Conservation (phyloP, 495 filamentous ascomycete species). For the Oidiodendron maius region DNA sequence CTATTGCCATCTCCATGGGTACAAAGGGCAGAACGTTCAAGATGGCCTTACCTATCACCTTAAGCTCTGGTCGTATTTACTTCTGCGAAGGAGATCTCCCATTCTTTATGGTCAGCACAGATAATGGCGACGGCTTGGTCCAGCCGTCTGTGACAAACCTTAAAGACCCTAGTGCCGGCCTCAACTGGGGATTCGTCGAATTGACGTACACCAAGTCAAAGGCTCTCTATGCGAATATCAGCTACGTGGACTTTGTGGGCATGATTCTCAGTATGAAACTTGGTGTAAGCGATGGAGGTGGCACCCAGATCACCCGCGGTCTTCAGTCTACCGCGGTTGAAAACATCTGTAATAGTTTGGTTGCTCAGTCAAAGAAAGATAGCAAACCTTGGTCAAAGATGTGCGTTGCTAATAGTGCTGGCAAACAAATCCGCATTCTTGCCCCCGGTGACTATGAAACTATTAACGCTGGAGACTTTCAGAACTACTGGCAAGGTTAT, state of each 20-base stretch:
- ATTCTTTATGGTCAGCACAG: constrained; percentile 66
- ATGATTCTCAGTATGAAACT: constrained; percentile 61
- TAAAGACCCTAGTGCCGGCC: constrained; percentile 57
- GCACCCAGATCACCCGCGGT: constrained; percentile 50
- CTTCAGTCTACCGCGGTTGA: constrained; percentile 52
- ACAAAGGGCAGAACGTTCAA: constrained; percentile 49
- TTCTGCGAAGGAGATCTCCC: constrained; percentile 53
- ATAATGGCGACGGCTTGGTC: constrained; percentile 52
- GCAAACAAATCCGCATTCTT: constrained; percentile 55
- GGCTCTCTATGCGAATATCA: constrained; percentile 70
- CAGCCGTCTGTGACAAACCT: constrained; percentile 65
- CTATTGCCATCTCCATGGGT: constrained; percentile 58
- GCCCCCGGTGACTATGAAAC: constrained; percentile 60
- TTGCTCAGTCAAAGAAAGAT: constrained; percentile 46
- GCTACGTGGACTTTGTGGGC: constrained; percentile 67
- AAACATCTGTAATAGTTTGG: constrained; percentile 46
- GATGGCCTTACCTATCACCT: constrained; percentile 60
- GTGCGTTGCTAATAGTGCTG: constrained; percentile 38
- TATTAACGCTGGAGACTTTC: constrained; percentile 50
- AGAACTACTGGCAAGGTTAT: constrained; percentile 57
- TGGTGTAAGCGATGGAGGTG: constrained; percentile 40
- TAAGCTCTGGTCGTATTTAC: constrained; percentile 64
- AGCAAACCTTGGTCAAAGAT: constrained; percentile 59
- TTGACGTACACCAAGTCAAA: constrained; percentile 65
- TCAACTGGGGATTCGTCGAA: constrained; percentile 64